These are phyloP conservation scores for Umbelopsis sp. DNA, from an alignment of 192 early-diverging fungal species.

Conservation along the genomic window DNA sequence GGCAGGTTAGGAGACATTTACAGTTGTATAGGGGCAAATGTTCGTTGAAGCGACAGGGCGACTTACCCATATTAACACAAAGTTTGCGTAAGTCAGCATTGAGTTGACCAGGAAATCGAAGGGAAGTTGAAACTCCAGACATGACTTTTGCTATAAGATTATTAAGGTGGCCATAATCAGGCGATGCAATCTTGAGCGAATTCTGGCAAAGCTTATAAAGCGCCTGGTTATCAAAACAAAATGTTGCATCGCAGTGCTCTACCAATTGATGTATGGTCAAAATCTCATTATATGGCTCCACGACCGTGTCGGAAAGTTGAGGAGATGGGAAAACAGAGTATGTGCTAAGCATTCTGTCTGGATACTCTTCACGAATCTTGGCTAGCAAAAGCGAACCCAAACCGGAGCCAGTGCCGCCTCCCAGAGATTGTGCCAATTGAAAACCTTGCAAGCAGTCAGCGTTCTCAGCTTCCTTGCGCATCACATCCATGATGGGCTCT, in stretches of 20 bases:
- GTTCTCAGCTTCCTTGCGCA: conserved; percentile 69
- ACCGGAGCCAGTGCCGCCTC: conserved; percentile 74
- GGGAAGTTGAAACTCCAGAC: conserved; percentile 94
- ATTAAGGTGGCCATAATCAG: conserved; percentile 93
- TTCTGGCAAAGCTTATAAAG: conserved; percentile 99
- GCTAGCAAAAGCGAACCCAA: conserved; percentile 71
- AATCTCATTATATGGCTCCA: conserved; percentile 99
- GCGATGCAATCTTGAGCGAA: conserved; percentile 92
- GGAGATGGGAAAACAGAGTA: conserved; percentile 74
- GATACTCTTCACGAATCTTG: conserved; percentile 78
- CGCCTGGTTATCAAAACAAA: conserved; percentile 99
- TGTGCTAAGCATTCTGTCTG: conserved; percentile 77
- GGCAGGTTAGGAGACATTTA: neutral
- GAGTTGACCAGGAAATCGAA: conserved; percentile 99
- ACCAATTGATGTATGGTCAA: conserved; percentile 97
- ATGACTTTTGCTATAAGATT: conserved; percentile 96
- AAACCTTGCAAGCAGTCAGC: conserved; percentile 75
- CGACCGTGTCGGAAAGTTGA: conserved; percentile 88
- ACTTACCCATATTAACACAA: conserved; percentile 72
- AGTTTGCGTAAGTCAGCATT: conserved; percentile 87
- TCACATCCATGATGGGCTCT: conserved; percentile 62
- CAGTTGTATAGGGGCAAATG: neutral
- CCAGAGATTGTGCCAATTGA: conserved; percentile 74
- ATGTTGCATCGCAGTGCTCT: conserved; percentile 99
- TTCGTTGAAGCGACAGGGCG: neutral